A percentile compares a stretch with the other conserved stretches of the same genome.
phyloP scores from a whole-genome alignment of 148 eudicot species.

The Fallopia convolvulus region DNA sequence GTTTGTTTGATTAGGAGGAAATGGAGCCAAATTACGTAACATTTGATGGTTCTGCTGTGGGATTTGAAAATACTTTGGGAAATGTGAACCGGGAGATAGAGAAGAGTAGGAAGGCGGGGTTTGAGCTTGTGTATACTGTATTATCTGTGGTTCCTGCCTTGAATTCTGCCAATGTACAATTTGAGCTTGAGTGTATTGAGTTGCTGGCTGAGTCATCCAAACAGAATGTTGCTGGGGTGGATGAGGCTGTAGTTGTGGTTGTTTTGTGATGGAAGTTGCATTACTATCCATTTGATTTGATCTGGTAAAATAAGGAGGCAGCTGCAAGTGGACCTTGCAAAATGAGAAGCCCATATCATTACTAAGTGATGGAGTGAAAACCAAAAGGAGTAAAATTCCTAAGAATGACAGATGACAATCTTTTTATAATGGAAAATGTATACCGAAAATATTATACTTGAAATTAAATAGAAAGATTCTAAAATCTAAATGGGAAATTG shows the following conservation, averaged over 20 bases:
- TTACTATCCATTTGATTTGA: constrained; percentile 16
- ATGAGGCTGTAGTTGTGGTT: constrained; percentile 16
- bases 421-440: too few species aligned
- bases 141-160: constrained; percentile 22
- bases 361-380: background rate
- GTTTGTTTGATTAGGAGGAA: constrained; percentile 19
- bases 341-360: background rate
- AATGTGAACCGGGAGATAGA: constrained; percentile 15
- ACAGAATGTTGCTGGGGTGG: constrained; percentile 28
- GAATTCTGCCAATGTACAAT: constrained; percentile 38
- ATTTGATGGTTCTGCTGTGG: constrained; percentile 33
- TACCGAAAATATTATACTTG: too few species aligned
- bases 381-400: background rate
- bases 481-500: too few species aligned
- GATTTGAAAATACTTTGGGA: constrained; percentile 27
- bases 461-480: too few species aligned
- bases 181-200: constrained; percentile 32
- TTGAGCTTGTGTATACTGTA: constrained; percentile 22
- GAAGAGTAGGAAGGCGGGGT: constrained; percentile 26
- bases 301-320: constrained; percentile 25
- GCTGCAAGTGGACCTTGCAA: constrained; percentile 25
- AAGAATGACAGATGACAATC: too few species aligned
- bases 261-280: constrained; percentile 15
- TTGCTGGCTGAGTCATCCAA: constrained; percentile 34
- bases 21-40: constrained; percentile 22